These are phyloP conservation scores for Backusella morwellensis DNA, from an alignment of 192 early-diverging fungal species.

Conservation along the genomic window DNA sequence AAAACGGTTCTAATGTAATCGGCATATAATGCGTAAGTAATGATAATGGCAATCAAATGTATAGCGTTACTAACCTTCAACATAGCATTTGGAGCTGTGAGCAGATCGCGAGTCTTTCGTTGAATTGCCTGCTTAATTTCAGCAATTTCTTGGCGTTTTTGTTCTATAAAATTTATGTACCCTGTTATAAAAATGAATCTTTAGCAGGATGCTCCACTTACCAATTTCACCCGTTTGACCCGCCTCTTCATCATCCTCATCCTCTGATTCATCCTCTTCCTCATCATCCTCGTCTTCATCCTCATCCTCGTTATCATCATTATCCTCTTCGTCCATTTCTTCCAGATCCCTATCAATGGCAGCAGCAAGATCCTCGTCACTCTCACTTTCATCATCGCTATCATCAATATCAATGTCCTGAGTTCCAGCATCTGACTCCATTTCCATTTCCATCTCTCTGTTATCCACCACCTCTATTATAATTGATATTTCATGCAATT, in stretches of 20 bases:
- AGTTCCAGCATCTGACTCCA: constrained; percentile 29
- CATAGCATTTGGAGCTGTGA: constrained; percentile 66
- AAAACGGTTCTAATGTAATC: constrained; percentile 55
- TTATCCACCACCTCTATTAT: constrained; percentile 38
- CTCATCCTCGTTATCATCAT: constrained; percentile 48
- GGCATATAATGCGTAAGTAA: neutral
- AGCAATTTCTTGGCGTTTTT: constrained; percentile 61
- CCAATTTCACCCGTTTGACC: constrained; percentile 42
- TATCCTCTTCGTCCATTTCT: constrained; percentile 49
- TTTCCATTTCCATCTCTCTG: constrained; percentile 30
- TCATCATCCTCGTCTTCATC: constrained; percentile 53
- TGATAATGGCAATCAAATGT: neutral
- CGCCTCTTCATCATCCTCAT: constrained; percentile 43
- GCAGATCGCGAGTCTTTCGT: constrained; percentile 50
- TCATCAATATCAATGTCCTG: constrained; percentile 44
- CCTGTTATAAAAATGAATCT: neutral
- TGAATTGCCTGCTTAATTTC: constrained; percentile 59
- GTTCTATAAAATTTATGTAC: neutral
- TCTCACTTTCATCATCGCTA: constrained; percentile 44
- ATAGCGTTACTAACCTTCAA: constrained; percentile 54
- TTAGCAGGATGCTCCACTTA: neutral
- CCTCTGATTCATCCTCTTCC: constrained; percentile 50
- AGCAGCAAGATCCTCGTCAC: constrained; percentile 40
- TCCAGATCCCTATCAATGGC: constrained; percentile 43
- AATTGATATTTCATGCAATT: neutral